Conservation (phyloP, 257 asterid species). For the Jasminum sambac region DNA sequence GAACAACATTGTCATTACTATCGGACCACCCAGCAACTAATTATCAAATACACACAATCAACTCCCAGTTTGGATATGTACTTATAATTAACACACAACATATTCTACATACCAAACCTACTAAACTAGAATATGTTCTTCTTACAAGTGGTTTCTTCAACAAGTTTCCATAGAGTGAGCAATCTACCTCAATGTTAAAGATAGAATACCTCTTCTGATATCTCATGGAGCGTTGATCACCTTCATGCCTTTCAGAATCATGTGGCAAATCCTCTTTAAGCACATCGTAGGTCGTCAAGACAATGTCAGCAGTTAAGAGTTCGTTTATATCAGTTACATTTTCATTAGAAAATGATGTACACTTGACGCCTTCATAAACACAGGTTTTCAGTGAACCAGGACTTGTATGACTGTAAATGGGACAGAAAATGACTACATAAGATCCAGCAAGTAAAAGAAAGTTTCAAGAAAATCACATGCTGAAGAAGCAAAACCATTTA, state of each 20-base stretch:
- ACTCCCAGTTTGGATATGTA: not conserved
- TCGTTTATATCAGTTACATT: conserved; percentile 59
- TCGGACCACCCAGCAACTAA: not conserved
- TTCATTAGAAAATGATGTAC: conserved; percentile 49
- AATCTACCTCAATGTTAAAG: not conserved
- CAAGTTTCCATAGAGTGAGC: not conserved
- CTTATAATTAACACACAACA: not conserved
- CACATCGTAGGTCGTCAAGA: conserved; percentile 86
- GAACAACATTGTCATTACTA: not conserved
- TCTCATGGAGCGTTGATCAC: conserved; percentile 90
- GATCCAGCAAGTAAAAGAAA: conserved; percentile 12
- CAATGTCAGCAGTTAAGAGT: conserved; percentile 75
- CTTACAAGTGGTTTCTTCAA: not conserved
- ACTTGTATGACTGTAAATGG: conserved; percentile 70
- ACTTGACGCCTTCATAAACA: conserved; percentile 78
- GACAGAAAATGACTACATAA: conserved; percentile 28
- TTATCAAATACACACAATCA: not conserved
- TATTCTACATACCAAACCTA: not conserved
- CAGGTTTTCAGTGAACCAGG: conserved; percentile 67
- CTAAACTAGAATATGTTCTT: not conserved
- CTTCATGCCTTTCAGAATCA: conserved; percentile 93
- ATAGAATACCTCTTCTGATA: conserved; percentile 65
- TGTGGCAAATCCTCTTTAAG: conserved; percentile 95
- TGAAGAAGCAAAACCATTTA: conserved; percentile 14
- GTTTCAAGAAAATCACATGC: conserved; percentile 4